Conservation (phyloP, 129 eudicot genomes). For the Ambrosia trifida region DNA sequence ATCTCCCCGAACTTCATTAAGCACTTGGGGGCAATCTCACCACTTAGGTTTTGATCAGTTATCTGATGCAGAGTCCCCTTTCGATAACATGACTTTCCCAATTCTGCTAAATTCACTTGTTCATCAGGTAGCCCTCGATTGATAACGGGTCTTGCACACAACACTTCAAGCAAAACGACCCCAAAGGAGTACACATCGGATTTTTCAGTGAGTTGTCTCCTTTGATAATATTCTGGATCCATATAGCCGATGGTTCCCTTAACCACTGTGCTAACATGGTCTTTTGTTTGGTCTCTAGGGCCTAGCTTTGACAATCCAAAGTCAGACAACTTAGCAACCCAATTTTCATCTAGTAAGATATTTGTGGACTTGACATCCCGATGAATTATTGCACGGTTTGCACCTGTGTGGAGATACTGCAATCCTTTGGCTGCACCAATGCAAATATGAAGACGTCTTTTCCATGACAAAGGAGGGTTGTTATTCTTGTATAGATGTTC, state of each 20-base stretch:
- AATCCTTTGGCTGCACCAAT: conserved; percentile 59
- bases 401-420: conserved; percentile 46
- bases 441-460: conserved; percentile 45
- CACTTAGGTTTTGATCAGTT: conserved; percentile 36
- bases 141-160: conserved; percentile 44
- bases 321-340: conserved; percentile 58
- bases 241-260: conserved; percentile 51
- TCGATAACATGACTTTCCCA: conserved; percentile 30
- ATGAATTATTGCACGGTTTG: conserved; percentile 42
- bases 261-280: conserved; percentile 41
- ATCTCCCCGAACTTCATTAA: conserved; percentile 40
- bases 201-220: conserved; percentile 29
- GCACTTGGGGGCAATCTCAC: conserved; percentile 46
- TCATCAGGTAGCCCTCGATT: conserved; percentile 21
- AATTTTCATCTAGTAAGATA: conserved; percentile 47
- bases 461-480: conserved; percentile 45
- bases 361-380: conserved; percentile 53
- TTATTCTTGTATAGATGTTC: conserved; percentile 37
- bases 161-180: conserved; percentile 50
- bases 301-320: conserved; percentile 56
- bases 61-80: conserved; percentile 34
- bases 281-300: conserved; percentile 18
- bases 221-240: conserved; percentile 42
- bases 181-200: conserved; percentile 66
- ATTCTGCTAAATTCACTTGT: conserved; percentile 45